Percentiles rank a stretch among this genome's conserved stretches.
Conservation (phyloP, 2,329 filamentous ascomycete genomes). For the Knoxdaviesia capensis region DNA sequence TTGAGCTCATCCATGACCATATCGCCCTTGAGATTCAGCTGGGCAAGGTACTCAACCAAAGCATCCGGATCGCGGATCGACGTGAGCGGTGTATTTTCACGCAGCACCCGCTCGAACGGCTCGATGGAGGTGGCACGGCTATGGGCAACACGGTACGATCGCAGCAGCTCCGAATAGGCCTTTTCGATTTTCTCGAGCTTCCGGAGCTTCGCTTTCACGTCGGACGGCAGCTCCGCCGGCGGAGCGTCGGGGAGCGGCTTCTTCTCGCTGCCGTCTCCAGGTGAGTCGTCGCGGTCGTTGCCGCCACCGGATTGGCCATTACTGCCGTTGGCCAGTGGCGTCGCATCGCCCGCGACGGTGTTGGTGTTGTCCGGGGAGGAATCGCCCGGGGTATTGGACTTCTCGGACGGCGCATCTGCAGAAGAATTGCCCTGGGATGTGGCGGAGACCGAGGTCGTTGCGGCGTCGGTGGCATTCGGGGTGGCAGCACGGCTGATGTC, state of each 20-base stretch:
- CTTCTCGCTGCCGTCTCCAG: neutral
- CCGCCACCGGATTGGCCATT: slow-evolving; percentile 1
- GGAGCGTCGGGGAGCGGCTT: slow-evolving; percentile 3
- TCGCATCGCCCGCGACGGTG: too few species aligned
- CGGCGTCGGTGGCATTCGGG: slow-evolving; percentile 21
- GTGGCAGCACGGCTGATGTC: slow-evolving; percentile 41
- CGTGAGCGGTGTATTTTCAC: slow-evolving; percentile 79
- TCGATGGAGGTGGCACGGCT: slow-evolving; percentile 73
- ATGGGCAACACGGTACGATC: slow-evolving; percentile 84
- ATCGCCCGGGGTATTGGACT: too few species aligned
- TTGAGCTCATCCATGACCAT: slow-evolving; percentile 93
- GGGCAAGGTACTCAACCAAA: slow-evolving; percentile 75
- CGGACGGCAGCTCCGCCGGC: slow-evolving; percentile 42
- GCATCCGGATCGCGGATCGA: slow-evolving; percentile 73
- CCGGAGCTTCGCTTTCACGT: slow-evolving; percentile 55
- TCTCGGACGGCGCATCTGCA: too few species aligned
- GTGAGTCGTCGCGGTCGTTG: slow-evolving; percentile 4
- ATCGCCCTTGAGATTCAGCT: slow-evolving; percentile 66
- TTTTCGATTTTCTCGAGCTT: slow-evolving; percentile 81
- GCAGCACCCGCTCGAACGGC: slow-evolving; percentile 75
- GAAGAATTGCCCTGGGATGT: too few species aligned
- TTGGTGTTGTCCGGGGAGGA: too few species aligned
- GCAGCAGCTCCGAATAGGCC: slow-evolving; percentile 73
- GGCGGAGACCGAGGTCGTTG: neutral
- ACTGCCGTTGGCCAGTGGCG: too few species aligned